Evolutionary conservation across 1,284 basidiomycete species (phyloP), one percentile per base, ranked within the genome.

Genomic region (Ganoderma lingzhi): DNA sequence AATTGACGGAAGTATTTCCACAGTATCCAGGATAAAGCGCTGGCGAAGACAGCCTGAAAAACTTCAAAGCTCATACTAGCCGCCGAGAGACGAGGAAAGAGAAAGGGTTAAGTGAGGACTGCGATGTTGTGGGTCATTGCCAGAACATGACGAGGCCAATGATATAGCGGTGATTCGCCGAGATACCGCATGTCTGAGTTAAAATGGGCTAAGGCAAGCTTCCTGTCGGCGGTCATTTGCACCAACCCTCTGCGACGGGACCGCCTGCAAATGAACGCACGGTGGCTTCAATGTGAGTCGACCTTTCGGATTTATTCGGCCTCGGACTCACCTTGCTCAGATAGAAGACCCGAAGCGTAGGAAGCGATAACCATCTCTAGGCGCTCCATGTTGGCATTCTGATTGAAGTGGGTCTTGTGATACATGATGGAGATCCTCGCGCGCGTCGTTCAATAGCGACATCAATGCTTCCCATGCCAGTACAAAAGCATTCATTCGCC

Each of bases 1-100:
- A 53, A 15, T 30, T 67, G 66, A 15, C 63, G 56, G 44, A 69
- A 70, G 41, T 63, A 70, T 45, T 70, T 68, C 71, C 71, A 72
- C 17, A 70, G 19, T 6, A 72, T 8, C 66, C 67, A 72, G 41
- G 45, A 55, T 3, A 67, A 23, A 8, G 42, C 15, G 37, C 32
- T 55, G 12, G 64, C 39, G 28, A 55, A 3, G 12, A 32, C 14
- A 6, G 30, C 53, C 5, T 55, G 53, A 12, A 55, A 30, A 5
- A 32, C 28, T 55, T 55, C 10, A 28, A 32, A 55, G 28, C 28
- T 6, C 53, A 55, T 55, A 48, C 8, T 23, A 35, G 35, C 3
- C 4, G 35, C 35, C 19, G 45, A 45, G 0, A n/a, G 42, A 19
- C 2, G 42, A 2, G 10, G 39, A 8, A 44, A 35, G 8, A 35